phyloP scores from a whole-genome alignment of 805 yeast species.

The Saccharomyces kudriavzevii region DNA sequence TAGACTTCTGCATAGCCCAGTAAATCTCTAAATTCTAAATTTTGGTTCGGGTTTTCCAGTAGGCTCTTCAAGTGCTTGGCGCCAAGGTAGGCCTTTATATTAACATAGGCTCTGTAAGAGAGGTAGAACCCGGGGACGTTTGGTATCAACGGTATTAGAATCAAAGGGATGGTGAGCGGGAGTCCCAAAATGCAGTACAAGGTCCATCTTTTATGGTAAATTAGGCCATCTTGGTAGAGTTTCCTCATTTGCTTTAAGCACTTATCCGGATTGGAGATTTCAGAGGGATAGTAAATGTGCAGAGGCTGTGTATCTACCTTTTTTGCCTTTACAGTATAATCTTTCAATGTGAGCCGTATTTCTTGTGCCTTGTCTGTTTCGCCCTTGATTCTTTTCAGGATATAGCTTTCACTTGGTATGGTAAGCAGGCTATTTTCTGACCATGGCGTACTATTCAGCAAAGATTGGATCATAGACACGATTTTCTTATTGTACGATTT shows the following conservation, averaged over 20 bases:
- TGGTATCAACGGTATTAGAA: conserved; percentile 77
- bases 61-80: conserved; percentile 58
- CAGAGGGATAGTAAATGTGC: conserved; percentile 46
- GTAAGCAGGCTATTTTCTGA: conserved; percentile 68
- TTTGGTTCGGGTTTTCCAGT: conserved; percentile 37
- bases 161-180: conserved; percentile 76
- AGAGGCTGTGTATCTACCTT: conserved; percentile 24
- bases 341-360: conserved; percentile 12
- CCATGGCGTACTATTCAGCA: conserved; percentile 65
- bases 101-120: conserved; percentile 74
- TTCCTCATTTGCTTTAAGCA: conserved; percentile 34
- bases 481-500: conserved; percentile 49
- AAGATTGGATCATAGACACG: conserved; percentile 42
- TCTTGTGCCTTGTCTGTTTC: conserved; percentile 6
- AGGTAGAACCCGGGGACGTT: conserved; percentile 88
- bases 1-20: conserved; percentile 21
- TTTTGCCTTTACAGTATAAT: conserved; percentile 9
- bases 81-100: conserved; percentile 70
- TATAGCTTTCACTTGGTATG: conserved; percentile 60
- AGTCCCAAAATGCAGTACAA: conserved; percentile 47
- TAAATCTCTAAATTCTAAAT: conserved; percentile 28
- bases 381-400: conserved; percentile 32
- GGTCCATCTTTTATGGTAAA: conserved; percentile 50
- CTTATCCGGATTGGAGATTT: conserved; percentile 24
- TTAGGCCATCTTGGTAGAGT: conserved; percentile 38